Percentiles rank a stretch among this genome's conserved stretches.
phyloP scores from a whole-genome alignment of 2,329 filamentous ascomycete species.

The Colletotrichum tabaci region DNA sequence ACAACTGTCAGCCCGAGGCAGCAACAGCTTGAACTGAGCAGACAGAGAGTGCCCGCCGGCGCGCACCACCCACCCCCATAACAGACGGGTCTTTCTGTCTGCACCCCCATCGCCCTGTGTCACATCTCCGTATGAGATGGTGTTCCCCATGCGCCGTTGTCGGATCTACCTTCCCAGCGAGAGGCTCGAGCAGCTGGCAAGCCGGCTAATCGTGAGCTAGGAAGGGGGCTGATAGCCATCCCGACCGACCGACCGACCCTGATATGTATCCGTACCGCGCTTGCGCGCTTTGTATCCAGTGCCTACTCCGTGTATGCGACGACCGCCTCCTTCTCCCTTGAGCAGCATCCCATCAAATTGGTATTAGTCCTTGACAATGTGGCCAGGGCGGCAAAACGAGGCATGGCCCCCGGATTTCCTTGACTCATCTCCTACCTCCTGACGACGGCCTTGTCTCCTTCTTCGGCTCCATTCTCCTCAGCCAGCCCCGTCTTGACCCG shows the following conservation, averaged over 20 bases:
- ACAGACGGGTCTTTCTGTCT: neutral
- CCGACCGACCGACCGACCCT: neutral
- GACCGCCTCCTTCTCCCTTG: neutral
- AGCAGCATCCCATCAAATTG: slow-evolving; percentile 1
- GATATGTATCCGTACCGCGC: slow-evolving; percentile 21
- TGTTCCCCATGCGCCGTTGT: slow-evolving; percentile 27
- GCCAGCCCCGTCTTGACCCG: slow-evolving; percentile 30
- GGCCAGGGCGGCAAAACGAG: slow-evolving; percentile 16
- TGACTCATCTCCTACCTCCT: slow-evolving; percentile 39
- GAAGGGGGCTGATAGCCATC: slow-evolving; percentile 7
- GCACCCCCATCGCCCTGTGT: slow-evolving; percentile 18
- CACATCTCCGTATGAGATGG: slow-evolving; percentile 14
- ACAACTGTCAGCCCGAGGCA: neutral
- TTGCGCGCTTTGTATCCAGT: slow-evolving; percentile 29
- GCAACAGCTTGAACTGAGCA: neutral
- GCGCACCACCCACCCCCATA: neutral
- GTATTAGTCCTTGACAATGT: slow-evolving; percentile 4
- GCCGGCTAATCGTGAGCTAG: slow-evolving; percentile 28
- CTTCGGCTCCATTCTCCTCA: slow-evolving; percentile 35
- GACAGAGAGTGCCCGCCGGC: neutral
- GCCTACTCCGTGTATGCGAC: slow-evolving; percentile 23
- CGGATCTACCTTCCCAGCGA: slow-evolving; percentile 19
- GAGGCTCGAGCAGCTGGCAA: slow-evolving; percentile 25
- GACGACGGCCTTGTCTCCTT: slow-evolving; percentile 18
- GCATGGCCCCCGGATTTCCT: slow-evolving; percentile 42